Evolutionary conservation across 78 protist genomes (phyloP).

Genomic region (Dictyostelium firmibasis): DNA sequence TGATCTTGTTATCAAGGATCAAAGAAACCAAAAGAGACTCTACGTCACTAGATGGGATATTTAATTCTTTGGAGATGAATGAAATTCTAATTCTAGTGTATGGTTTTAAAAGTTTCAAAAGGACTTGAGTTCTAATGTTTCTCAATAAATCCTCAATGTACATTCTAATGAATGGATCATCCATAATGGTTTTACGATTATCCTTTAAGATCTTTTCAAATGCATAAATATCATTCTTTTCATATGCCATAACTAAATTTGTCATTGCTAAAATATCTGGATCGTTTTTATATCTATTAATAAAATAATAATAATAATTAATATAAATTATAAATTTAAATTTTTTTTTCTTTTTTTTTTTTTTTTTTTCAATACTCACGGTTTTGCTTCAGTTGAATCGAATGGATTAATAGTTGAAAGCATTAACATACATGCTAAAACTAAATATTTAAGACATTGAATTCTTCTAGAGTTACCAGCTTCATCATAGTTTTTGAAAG

Average conservation of each 20-base stretch:
- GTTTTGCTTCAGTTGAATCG: conserved; percentile 94
- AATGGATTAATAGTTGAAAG: conserved; percentile 93
- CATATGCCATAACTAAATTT: conserved; percentile 85
- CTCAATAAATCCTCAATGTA: conserved; percentile 91
- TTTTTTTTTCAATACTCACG: no score
- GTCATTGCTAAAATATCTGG: conserved; percentile 96
- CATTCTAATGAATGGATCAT: conserved; percentile 92
- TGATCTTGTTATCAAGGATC: conserved; percentile 91
- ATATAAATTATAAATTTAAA: not conserved
- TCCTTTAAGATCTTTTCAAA: conserved; percentile 92
- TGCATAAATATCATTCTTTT: conserved; percentile 86
- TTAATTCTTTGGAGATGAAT: conserved; percentile 91
- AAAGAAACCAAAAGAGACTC: conserved; percentile 91
- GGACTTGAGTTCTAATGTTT: conserved; percentile 92
- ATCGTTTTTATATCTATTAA: conserved; percentile 91
- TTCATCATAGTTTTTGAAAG: conserved; percentile 98
- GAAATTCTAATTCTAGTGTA: conserved; percentile 93
- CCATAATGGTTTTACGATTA: conserved; percentile 85
- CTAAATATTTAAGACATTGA: conserved; percentile 95
- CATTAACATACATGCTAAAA: conserved; percentile 95
- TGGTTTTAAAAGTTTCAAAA: conserved; percentile 91
- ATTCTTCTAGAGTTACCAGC: conserved; percentile 91
- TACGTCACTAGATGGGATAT: conserved; percentile 89
- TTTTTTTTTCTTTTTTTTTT: no score
- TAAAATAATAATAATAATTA: not conserved